A percentile compares a stretch with the other conserved stretches of the same genome.
Conservation (phyloP, 2,329 filamentous ascomycete genomes). For the Bipolaris gigantea region DNA sequence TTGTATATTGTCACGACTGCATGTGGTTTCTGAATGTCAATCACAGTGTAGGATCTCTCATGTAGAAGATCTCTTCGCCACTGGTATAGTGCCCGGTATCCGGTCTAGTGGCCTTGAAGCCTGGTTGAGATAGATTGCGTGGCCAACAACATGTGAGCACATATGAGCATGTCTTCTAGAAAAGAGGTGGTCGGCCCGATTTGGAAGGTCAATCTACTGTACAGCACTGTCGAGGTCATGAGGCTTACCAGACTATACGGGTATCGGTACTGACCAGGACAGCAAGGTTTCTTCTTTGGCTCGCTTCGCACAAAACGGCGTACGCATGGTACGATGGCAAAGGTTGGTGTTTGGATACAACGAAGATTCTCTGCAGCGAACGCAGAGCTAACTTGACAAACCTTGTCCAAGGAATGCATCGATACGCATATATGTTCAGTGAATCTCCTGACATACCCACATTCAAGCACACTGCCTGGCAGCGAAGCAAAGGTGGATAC, state of each 20-base stretch:
- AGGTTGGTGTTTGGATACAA: neutral
- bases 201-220: conserved; percentile 22
- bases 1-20: neutral
- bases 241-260: conserved; percentile 20
- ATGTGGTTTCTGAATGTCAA: neutral
- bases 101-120: conserved; percentile 23
- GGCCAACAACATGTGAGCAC: conserved; percentile 13
- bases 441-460: neutral
- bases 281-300: neutral
- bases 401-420: neutral
- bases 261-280: neutral
- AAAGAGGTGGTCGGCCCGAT: conserved; percentile 17
- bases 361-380: neutral
- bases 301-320: conserved; percentile 5
- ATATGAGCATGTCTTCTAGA: conserved; percentile 28
- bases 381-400: neutral
- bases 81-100: conserved; percentile 2
- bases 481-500: neutral
- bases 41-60: neutral
- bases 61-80: neutral
- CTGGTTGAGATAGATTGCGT: conserved; percentile 25
- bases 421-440: neutral
- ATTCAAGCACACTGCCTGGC: neutral
- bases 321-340: neutral
- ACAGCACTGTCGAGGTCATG: conserved; percentile 17